Conservation (phyloP, 306 rosid genomes). For the Quillaja saponaria region DNA sequence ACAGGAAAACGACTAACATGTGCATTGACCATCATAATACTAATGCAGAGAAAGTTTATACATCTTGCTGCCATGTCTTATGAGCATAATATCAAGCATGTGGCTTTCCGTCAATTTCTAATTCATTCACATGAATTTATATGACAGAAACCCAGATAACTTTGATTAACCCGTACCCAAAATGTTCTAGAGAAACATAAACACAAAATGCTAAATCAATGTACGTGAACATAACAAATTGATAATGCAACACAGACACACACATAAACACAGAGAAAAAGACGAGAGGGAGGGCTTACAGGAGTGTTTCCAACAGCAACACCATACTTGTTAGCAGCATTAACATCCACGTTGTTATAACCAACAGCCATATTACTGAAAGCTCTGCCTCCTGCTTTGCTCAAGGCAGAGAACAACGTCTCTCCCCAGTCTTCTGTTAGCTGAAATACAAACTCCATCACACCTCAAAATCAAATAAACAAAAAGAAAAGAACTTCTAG, state of each 20-base stretch:
- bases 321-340: constrained; percentile 86
- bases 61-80: background rate
- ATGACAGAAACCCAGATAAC: too few relatives aligned
- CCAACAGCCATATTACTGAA: constrained; percentile 99
- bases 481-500: constrained; percentile 2
- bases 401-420: constrained; percentile 85
- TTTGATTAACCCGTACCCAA: too few relatives aligned
- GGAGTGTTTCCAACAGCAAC: constrained; percentile 98
- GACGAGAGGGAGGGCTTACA: constrained; percentile 33
- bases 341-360: constrained; percentile 87
- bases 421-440: constrained; percentile 99
- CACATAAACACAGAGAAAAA: background rate
- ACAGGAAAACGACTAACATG: background rate
- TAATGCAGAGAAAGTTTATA: background rate
- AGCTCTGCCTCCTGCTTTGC: constrained; percentile 96
- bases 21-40: constrained; percentile 1
- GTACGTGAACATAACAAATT: background rate
- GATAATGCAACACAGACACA: background rate
- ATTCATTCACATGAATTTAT: too few relatives aligned
- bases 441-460: constrained; percentile 44
- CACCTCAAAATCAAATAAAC: background rate
- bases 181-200: background rate
- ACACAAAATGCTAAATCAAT: background rate
- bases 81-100: background rate
- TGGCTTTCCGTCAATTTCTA: background rate